Evolutionary conservation across 2,329 filamentous ascomycete genomes (phyloP).

Genomic region (Calonectria multiphialidica): DNA sequence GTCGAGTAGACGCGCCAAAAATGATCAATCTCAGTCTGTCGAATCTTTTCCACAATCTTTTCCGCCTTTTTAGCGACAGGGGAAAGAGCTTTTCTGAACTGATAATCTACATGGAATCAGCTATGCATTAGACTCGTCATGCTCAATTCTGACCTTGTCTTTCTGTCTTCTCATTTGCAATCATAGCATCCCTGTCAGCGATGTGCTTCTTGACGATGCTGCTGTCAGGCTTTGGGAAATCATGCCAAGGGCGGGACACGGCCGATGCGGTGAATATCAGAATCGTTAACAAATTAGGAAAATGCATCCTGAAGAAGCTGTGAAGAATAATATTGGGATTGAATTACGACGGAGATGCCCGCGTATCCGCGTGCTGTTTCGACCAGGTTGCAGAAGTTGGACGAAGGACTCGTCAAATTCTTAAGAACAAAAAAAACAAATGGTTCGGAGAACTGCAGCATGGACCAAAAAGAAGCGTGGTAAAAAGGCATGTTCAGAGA

Average conservation of each 20-base stretch:
- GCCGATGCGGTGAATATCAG: background rate
- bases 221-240: background rate
- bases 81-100: background rate
- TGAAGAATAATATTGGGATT: background rate
- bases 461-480: no score
- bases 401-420: no score
- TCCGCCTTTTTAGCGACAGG: background rate
- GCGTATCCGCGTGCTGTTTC: no score
- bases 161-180: background rate
- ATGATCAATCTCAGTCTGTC: slow-evolving; percentile 5
- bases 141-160: background rate
- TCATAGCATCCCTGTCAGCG: background rate
- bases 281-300: background rate
- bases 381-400: no score
- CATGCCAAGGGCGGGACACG: background rate
- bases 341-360: no score
- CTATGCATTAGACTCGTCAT: background rate
- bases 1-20: background rate
- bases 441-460: no score
- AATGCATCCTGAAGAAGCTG: background rate
- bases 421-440: no score
- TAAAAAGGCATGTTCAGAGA: no score
- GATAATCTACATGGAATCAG: background rate
- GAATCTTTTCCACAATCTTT: background rate
- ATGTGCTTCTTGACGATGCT: background rate